Evolutionary conservation across 345 rosid genomes (phyloP).

Genomic region (Eucalyptus tenuipes): DNA sequence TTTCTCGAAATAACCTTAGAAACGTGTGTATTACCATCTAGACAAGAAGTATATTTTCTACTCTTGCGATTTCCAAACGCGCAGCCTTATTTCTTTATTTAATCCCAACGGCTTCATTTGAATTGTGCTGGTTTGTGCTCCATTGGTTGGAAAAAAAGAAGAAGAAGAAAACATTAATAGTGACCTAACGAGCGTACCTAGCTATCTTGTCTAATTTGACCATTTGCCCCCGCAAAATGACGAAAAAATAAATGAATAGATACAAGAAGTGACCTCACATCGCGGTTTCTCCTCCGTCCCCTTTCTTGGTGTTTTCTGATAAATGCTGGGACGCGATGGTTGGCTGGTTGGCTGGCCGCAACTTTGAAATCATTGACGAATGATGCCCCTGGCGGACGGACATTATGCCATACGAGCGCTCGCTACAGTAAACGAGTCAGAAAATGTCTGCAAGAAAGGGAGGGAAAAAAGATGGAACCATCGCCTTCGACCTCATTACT

Average conservation of each 20-base stretch:
- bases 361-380: background rate
- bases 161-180: background rate
- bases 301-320: background rate
- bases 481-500: background rate
- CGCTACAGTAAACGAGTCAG: background rate
- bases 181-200: background rate
- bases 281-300: background rate
- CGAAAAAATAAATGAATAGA: background rate
- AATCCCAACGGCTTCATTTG: background rate
- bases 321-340: background rate
- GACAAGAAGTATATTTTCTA: background rate
- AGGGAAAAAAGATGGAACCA: fast-evolving
- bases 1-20: background rate
- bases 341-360: background rate
- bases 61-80: background rate
- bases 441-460: background rate
- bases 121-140: background rate
- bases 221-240: background rate
- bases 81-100: background rate
- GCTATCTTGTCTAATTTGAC: background rate
- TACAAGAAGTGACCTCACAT: background rate
- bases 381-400: background rate
- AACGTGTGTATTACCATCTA: fast-evolving
- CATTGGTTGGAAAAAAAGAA: background rate
- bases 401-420: fast-evolving